These are phyloP conservation scores for Delphinella strobiligena DNA, from an alignment of 2,329 filamentous ascomycete genomes.

Conservation along the genomic window DNA sequence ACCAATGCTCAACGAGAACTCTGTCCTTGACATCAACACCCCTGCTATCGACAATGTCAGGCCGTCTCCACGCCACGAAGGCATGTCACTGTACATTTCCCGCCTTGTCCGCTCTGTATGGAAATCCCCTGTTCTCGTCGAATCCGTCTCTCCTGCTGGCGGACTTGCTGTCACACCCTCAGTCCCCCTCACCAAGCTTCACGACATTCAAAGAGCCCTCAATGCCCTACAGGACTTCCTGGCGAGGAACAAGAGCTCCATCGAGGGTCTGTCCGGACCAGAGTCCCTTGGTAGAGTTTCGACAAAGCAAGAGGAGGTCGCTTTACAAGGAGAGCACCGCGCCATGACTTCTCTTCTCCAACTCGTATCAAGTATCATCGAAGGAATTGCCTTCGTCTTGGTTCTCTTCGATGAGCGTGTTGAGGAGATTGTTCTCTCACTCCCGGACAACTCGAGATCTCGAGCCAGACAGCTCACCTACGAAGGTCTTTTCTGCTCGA, in stretches of 20 bases:
- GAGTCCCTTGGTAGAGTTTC: conserved; percentile 67
- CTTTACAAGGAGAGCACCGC: conserved; percentile 86
- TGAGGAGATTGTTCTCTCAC: conserved; percentile 68
- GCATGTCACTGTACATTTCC: conserved; percentile 75
- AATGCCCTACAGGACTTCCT: conserved; percentile 72
- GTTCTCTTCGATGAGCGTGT: conserved; percentile 92
- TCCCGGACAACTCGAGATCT: conserved; percentile 58
- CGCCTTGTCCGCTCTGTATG: conserved; percentile 82
- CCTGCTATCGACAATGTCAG: conserved; percentile 70
- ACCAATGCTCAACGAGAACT: conserved; percentile 71
- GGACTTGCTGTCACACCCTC: conserved; percentile 54
- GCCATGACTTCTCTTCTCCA: conserved; percentile 77
- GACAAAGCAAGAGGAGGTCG: conserved; percentile 81
- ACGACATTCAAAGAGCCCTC: conserved; percentile 66
- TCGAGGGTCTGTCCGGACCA: conserved; percentile 86
- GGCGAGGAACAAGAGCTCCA: conserved; percentile 75
- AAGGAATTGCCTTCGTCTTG: conserved; percentile 90
- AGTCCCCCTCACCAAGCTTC: conserved; percentile 56
- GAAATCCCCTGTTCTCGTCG: conserved; percentile 62
- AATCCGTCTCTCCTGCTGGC: conserved; percentile 43
- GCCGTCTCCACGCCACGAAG: conserved; percentile 80
- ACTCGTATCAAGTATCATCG: conserved; percentile 80
- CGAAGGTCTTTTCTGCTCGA: conserved; percentile 71
- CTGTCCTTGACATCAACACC: conserved; percentile 44
- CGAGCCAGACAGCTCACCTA: conserved; percentile 70